Conservation (phyloP, 768 basidiomycete genomes). For the Naganishia kalamii region DNA sequence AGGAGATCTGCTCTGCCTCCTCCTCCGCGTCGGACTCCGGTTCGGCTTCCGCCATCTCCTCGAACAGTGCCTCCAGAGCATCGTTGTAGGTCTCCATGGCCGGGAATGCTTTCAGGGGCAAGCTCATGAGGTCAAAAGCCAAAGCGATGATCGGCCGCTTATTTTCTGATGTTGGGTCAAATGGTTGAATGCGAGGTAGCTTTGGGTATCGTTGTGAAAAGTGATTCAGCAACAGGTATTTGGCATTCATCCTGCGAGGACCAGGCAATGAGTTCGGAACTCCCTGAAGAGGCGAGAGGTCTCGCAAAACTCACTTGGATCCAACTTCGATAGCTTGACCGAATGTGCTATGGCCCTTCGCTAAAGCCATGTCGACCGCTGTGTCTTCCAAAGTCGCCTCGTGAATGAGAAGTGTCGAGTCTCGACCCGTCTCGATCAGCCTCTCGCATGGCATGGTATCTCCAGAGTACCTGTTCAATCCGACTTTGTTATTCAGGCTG, state of each 20-base stretch:
- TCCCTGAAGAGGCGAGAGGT: not conserved
- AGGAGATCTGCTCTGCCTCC: no score
- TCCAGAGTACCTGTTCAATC: conserved; percentile 69
- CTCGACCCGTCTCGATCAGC: conserved; percentile 60
- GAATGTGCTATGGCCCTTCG: conserved; percentile 83
- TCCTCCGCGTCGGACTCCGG: conserved; percentile 22
- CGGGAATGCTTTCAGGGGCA: conserved; percentile 75
- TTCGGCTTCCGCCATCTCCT: conserved; percentile 41
- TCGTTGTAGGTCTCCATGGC: conserved; percentile 70
- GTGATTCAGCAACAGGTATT: conserved; percentile 82
- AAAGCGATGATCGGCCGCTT: conserved; percentile 57
- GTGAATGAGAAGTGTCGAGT: conserved; percentile 79
- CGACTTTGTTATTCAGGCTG: not conserved
- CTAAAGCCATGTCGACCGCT: conserved; percentile 62
- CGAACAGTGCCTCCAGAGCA: conserved; percentile 55
- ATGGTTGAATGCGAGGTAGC: conserved; percentile 57
- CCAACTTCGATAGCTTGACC: conserved; percentile 79
- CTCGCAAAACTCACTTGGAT: conserved; percentile 52
- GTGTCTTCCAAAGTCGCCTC: conserved; percentile 90
- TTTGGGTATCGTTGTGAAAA: conserved; percentile 93
- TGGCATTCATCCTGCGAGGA: conserved; percentile 66
- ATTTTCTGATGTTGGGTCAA: conserved; percentile 33
- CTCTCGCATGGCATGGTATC: conserved; percentile 74
- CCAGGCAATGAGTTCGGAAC: not conserved
- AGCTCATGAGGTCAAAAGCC: conserved; percentile 71